Base-by-base conservation (phyloP, 169 alveolate genomes). In the Cryptosporidium xiaoi region DNA sequence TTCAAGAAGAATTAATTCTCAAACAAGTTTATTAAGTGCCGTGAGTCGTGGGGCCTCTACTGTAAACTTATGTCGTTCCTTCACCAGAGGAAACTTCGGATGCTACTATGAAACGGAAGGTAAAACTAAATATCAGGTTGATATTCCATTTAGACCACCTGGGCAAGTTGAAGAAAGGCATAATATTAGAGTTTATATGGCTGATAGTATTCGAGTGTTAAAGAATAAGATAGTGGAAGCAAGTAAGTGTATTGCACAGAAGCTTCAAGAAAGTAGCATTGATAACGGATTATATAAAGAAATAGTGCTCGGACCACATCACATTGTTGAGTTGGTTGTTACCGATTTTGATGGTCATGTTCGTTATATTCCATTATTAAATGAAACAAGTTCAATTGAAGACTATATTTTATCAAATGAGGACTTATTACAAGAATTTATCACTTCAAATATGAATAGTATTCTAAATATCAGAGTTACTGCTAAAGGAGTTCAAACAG, bases 131-230 rank as follows among this genome's bases (percentile, higher is more conserved):
- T 77, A 77, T 77, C 87, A 77, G 40, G 87, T 77, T 7, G 87
- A 77, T 77, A 77, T 77, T 16, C 87, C 87, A 29, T 77, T 77
- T 62, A 34, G 87, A 24, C 87, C 87, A 77, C 87, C 87, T 40
- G 87, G 87, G 16, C 87, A 77, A 56, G 87, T 77, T 27, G 87
- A 77, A 60, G 87, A 77, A 40, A 77, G 87, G 34, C 87, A 77
- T 44, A 77, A 40, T 60, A 62, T 77, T 18, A 56, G 87, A 60
- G 87, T 77, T 60, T 77, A 77, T 50, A 55, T 77, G 69, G 87
- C 87, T n/a, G 87, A 77, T 40, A 77, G 87, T 15, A 77, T 77
- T 6, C 56, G 87, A 46, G 71, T 77, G 16, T 48, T 77, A 24
- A 77, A 77, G 31, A 77, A 62, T 40, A 77, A 77, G 46, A 64